Conservation (phyloP, 2,329 filamentous ascomycete species). For the Colletotrichum siamense region DNA sequence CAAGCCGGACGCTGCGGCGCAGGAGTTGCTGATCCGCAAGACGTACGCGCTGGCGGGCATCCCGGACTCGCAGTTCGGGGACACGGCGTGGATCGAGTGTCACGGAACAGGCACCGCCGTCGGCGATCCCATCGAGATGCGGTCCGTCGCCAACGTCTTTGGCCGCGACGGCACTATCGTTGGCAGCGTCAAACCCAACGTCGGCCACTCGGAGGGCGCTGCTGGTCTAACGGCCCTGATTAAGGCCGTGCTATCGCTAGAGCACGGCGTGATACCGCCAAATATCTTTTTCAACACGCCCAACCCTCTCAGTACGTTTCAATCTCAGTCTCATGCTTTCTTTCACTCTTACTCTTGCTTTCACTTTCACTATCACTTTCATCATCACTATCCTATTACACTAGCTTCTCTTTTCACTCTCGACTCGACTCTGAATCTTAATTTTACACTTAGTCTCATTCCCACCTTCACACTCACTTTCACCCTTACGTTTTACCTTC, state of each 20-base stretch:
- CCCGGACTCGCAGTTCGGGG: background rate
- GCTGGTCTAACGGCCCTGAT: conserved; percentile 46
- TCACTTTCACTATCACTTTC: background rate
- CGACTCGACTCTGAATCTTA: background rate
- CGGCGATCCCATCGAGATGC: conserved; percentile 53
- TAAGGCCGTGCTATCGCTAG: conserved; percentile 45
- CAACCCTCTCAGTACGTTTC: conserved; percentile 27
- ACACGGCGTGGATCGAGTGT: conserved; percentile 17
- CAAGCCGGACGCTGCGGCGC: conserved; percentile 38
- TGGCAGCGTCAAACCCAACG: conserved; percentile 37
- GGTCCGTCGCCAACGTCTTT: conserved; percentile 34
- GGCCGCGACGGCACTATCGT: conserved; percentile 26
- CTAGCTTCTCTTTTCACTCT: background rate
- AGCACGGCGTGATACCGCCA: conserved; percentile 42
- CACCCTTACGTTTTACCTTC: background rate
- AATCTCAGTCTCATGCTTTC: background rate
- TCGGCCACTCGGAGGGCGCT: conserved; percentile 50
- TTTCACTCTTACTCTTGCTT: background rate
- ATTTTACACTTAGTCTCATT: background rate
- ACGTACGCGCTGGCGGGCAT: background rate
- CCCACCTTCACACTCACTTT: background rate
- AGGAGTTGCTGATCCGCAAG: conserved; percentile 30
- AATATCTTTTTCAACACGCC: conserved; percentile 39
- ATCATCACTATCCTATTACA: background rate
- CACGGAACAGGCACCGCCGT: conserved; percentile 44